Base-by-base conservation (phyloP, 2,329 filamentous ascomycete genomes). In the Chaetomiaceae sp. region DNA sequence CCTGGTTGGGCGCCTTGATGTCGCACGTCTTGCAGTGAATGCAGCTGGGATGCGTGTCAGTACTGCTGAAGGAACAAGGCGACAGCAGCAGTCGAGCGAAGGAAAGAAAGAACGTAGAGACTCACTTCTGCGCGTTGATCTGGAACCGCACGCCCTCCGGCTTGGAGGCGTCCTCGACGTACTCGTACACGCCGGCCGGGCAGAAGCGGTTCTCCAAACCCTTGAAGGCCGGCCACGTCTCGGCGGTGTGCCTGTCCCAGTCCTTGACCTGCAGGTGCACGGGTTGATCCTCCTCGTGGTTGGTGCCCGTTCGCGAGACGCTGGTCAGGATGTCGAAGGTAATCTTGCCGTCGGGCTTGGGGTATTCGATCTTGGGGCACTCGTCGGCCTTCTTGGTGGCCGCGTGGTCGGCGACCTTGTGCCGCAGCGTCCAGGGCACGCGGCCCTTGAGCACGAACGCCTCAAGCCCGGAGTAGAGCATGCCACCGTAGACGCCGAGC, bases 1-100 rank as follows among this genome's bases (percentile, higher is more conserved):
- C 93, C 71, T 98, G 93, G 52, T 84, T 80, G 7, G 93, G 93
- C 14, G 88, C 91, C 72, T 98, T 98, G 72, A 98, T 98, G 67
- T 98, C 93, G 66, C 93, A 98, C 12, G 93, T 98, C 78, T 98
- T 98, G 77, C 93, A 98, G 70, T 98, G 93, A 55, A 98, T 95
- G 66, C 93, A 98, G 70, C 90, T 95, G 57, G 33, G n/a, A 10
- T 41, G 1, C 40, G 14, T 14, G 69, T 54, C 38, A 52, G 43
- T 29, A 33, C 20, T n/a, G 18, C 15, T 6, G 30, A 22, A 15
- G 2, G 26, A 3, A 22, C 6, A 14, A 20, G 18, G 11, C 6
- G 11, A 1, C 3, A 9, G 7, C 22, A 7, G 30, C 6, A n/a
- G 9, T 6, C 14, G 3, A 32, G 9, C 2, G 24, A 20, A 17